These are phyloP conservation scores for Arabidopsis arenosa DNA, from an alignment of 345 rosid genomes.

Conservation along the genomic window DNA sequence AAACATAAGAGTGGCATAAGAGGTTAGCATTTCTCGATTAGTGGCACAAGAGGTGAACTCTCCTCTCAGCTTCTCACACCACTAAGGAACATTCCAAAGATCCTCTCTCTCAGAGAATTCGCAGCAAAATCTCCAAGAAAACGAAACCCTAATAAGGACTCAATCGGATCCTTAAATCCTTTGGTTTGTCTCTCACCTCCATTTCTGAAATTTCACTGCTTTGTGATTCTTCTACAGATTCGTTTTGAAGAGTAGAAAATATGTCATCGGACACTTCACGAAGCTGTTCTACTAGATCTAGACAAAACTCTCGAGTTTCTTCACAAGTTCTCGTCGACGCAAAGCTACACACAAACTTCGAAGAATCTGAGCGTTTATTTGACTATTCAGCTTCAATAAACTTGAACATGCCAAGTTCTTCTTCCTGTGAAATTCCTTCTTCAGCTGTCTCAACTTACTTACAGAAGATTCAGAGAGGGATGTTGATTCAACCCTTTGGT, in stretches of 20 bases:
- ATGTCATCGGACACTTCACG: slow-evolving; percentile 60
- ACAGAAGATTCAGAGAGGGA: slow-evolving; percentile 80
- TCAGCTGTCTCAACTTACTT: slow-evolving; percentile 70
- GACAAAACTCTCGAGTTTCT: slow-evolving; percentile 52
- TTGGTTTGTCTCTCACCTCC: neutral
- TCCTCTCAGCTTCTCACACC: neutral
- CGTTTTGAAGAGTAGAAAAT: slow-evolving; percentile 42
- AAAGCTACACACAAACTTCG: slow-evolving; percentile 66
- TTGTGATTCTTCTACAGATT: slow-evolving; percentile 18
- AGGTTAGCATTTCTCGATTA: too few species aligned
- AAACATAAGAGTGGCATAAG: too few species aligned
- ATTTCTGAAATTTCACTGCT: slow-evolving; percentile 1
- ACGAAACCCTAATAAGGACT: neutral
- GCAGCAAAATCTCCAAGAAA: slow-evolving; percentile 9
- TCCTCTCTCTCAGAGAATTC: neutral
- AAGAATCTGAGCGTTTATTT: slow-evolving; percentile 62
- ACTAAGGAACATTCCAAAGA: slow-evolving; percentile 6
- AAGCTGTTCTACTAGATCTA: slow-evolving; percentile 62
- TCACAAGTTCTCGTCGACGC: slow-evolving; percentile 83
- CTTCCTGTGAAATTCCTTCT: slow-evolving; percentile 66
- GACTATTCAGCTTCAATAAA: slow-evolving; percentile 75
- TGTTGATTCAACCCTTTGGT: slow-evolving; percentile 77
- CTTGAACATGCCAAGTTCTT: slow-evolving; percentile 52
- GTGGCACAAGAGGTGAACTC: too few species aligned
- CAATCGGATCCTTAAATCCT: neutral